Conservation (phyloP, 768 basidiomycete species). For the Multifurca ochricompacta region DNA sequence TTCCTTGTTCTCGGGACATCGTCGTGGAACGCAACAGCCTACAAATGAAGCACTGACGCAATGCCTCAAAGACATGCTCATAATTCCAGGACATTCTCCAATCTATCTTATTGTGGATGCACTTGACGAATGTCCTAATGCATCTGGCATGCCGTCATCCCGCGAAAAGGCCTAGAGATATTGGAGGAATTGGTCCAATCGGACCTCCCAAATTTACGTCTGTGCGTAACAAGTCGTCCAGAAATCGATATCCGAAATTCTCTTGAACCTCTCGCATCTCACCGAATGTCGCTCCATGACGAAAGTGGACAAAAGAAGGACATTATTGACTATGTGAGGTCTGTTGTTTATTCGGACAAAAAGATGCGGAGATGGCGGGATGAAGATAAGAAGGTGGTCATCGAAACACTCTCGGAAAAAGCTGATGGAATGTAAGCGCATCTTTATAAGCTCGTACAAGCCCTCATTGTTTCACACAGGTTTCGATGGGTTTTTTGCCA, state of each 20-base stretch:
- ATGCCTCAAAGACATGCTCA: slow-evolving; percentile 1
- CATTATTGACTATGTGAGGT: no score
- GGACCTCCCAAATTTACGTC: neutral
- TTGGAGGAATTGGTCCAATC: neutral
- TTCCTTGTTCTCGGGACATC: neutral
- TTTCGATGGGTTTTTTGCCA: slow-evolving; percentile 6
- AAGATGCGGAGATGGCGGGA: neutral
- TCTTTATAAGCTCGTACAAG: no score
- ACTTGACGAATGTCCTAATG: neutral
- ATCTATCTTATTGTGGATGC: neutral
- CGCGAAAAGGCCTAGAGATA: neutral
- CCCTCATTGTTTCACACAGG: neutral
- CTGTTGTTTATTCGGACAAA: neutral
- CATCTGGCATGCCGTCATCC: neutral
- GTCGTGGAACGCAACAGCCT: neutral
- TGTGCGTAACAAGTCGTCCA: no score
- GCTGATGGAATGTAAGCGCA: slow-evolving; percentile 1
- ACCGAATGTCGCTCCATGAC: neutral
- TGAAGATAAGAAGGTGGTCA: neutral
- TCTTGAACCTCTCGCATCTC: no score
- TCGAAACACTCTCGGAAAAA: neutral
- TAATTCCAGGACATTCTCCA: neutral
- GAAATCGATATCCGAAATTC: no score
- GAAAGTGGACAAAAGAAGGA: neutral
- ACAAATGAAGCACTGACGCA: neutral